Base-by-base conservation (phyloP, 2,329 filamentous ascomycete genomes). In the Fusarium beomiforme region DNA sequence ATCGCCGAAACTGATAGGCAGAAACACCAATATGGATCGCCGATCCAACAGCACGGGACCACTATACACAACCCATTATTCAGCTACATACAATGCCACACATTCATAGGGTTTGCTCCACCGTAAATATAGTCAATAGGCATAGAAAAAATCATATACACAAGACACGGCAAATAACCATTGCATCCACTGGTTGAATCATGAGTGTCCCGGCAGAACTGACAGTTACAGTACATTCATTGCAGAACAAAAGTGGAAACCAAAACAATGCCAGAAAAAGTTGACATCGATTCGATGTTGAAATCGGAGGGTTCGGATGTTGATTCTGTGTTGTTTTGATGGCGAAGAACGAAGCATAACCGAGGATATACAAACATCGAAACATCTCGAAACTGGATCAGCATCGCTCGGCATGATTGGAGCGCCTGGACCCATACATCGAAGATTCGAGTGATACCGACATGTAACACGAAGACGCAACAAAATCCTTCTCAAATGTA, bases 401-500 rank as follows among this genome's bases (percentile, higher is more conserved):
- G 16, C 12, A 62, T 41, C n/a, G 54, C 19, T 23, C 23, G 33
- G 26, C 34, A 12, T 49, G 29, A 62, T 62, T 62, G 54, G 58
- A 55, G 43, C 55, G 43, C 36, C 43, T 63, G 55, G 54, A 13
- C 33, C 49, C 41, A 56, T 37, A 42, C 10, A 50, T 60, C 29
- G 56, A 63, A 63, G 36, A 51, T 63, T 43, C 55, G 26, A 60
- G 43, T 41, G 42, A 46, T 33, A 37, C 29, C 37, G 29, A 49
- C 29, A 44, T 29, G 34, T 21, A 42, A 19, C 17, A 23, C 17
- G n/a, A 42, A 41, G n/a, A 59, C 29, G 29, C 43, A 49, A 42
- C n/a, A 12, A 42, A 29, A 21, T 59, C 36, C 42, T 42, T 24
- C 29, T 43, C 17, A 12, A 16, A 50, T 23, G 37, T 9, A 16